Evolutionary conservation across 352 stramenopile genomes (phyloP), one percentile per base, ranked within the genome.

Genomic region (Phytophthora gonapodyides): DNA sequence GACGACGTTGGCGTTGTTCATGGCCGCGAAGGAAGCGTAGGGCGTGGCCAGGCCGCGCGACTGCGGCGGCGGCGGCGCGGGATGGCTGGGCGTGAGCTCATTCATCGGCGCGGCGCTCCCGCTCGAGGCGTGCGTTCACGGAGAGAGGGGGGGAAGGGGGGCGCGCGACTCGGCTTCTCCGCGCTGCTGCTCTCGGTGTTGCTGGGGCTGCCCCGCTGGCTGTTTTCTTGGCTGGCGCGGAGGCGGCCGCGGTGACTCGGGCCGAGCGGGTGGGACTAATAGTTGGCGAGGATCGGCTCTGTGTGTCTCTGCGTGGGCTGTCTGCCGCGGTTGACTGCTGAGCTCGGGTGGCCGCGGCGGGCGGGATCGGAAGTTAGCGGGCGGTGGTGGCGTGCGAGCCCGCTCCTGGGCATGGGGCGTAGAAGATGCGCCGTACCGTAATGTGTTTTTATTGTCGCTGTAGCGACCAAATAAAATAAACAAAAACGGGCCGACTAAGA

Each of bases 211-310:
- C 24, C 17, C 38, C 15, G 46, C 42, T 65, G 44, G 45, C 67
- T 69, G 57, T 61, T 72, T 68, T 69, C 52, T 75, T 66, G 63
- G 67, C 63, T 72, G 62, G 50, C 42, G 62, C 64, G 21, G 42
- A 34, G 38, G 49, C 62, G 61, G 51, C 57, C 62, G 47, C 44
- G 35, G 59, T 67, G 67, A 52, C 61, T 74, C 53, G 38, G 55
- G 56, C 61, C 61, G 61, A 47, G 21, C 60, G 58, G 64, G 58
- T 76, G 68, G 67, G 68, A 72, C 64, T 76, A 75, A 67, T 75
- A 69, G 57, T 68, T 75, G 62, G 67, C 49, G 57, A 75, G 48
- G 57, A 71, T 75, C 62, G 62, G 52, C 62, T 72, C 63, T 71
- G 63, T 56, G 56, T 67, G 47, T 59, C 55, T 61, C 42, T 65